Evolutionary conservation across 2,329 filamentous ascomycete species (phyloP), one percentile per base, ranked within the genome.

Genomic region (Pseudogymnoascus pannorum): DNA sequence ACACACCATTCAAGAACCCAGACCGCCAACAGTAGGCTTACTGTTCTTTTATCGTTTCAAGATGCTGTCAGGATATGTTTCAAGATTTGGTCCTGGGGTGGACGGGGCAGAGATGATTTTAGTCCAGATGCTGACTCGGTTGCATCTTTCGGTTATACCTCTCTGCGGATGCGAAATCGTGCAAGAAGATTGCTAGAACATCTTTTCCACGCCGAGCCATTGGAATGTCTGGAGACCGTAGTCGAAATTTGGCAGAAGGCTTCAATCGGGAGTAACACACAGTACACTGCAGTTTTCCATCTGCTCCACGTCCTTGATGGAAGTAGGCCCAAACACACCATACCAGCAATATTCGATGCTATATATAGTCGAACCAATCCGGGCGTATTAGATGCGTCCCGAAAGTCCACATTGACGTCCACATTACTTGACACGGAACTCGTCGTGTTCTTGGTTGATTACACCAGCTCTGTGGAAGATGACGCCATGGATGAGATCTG

Each of bases 401-500:
- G 92, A 54, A 91, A 92, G 73, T 97, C 93, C 14, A 95, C 91
- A 1, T 78, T 97, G 72, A 96, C 93, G 0, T 89, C 94, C 16
- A 87, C 90, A 57, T 77, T 99, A 8, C 86, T 86, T 60, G 92
- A 97, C 69, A 83, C 85, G 0, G 92, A 97, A 69, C 78, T 99
- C 9, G 90, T 93, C 7, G 84, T 88, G 7, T 99, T 99, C 72
- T 75, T 97, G 48, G 89, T 96, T 6, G 89, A 94, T 64, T 99
- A 99, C 73, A 88, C 92, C 0, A 84, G 84, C 29, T 94, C 92
- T 0, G 79, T 97, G 11, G 94, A 99, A 70, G 94, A 99, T 69
- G 94, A 99, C 76, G 89, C 94, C 14, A 93, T 97, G 82, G 94
- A 99, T 69, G 94, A 99, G 74, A 96, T 99, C 57, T 99, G 94